Percentiles rank a stretch among this genome's conserved stretches.
phyloP scores from a whole-genome alignment of 2,329 filamentous ascomycete species.

The Cercospora sp. region DNA sequence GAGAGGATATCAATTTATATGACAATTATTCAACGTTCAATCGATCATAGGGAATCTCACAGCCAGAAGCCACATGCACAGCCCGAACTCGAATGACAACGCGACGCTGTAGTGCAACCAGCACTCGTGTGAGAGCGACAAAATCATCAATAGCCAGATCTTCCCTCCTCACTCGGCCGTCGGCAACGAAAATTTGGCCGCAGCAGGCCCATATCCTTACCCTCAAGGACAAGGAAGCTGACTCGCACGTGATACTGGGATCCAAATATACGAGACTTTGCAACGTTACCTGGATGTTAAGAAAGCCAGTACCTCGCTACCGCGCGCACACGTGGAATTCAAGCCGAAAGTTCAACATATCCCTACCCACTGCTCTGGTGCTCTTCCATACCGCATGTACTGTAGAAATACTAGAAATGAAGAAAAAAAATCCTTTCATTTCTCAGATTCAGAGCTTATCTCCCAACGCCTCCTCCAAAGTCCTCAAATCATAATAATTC shows the following conservation, averaged over 20 bases:
- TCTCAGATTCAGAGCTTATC: background rate
- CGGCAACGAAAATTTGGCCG: background rate
- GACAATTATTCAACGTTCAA: background rate
- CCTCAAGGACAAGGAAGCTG: background rate
- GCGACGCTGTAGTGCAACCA: background rate
- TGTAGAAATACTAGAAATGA: background rate
- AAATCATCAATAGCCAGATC: background rate
- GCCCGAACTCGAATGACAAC: background rate
- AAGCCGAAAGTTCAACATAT: background rate
- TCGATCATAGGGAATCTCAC: background rate
- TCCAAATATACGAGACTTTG: background rate
- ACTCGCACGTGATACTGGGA: background rate
- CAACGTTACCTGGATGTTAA: background rate
- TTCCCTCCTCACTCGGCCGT: background rate
- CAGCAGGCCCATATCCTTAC: background rate
- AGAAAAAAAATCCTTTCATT: background rate
- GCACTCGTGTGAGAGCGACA: background rate
- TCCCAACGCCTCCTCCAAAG: conserved; percentile 15
- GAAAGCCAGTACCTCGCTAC: background rate
- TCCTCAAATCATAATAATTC: conserved; percentile 24
- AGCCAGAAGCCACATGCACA: background rate
- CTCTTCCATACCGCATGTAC: background rate
- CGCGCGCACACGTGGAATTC: background rate
- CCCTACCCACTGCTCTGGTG: background rate
- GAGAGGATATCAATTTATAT: background rate